Evolutionary conservation across 176 grass and related monocot genomes (phyloP).

Genomic region (Pontederia paniculata): DNA sequence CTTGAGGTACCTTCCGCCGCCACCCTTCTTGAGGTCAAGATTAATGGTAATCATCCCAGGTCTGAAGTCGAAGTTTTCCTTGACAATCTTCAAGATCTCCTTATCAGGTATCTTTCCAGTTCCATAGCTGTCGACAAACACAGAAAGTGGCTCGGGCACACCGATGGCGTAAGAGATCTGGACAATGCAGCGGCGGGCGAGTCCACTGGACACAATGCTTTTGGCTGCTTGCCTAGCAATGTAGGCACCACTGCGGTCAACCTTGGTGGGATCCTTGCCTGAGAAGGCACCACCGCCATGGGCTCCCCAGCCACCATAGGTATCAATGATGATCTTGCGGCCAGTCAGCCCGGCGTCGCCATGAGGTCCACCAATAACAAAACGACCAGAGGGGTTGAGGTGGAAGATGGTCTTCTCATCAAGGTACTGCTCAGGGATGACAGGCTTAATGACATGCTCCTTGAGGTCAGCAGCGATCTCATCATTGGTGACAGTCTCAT

Average conservation of each 20-base stretch:
- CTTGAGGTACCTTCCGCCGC: constrained; percentile 30
- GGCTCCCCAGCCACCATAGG: constrained; percentile 5
- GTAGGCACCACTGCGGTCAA: constrained; percentile 1
- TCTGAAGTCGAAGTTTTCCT: constrained; percentile 38
- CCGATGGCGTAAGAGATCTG: constrained; percentile 23
- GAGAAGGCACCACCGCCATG: constrained; percentile 4
- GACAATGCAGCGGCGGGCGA: constrained; percentile 5
- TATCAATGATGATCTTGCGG: constrained; percentile 7
- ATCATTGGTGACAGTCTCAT: constrained; percentile 4
- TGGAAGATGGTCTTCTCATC: constrained; percentile 12
- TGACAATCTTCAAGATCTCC: constrained; percentile 29
- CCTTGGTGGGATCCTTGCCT: constrained; percentile 5
- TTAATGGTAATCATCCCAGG: constrained; percentile 39
- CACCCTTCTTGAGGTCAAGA: constrained; percentile 33
- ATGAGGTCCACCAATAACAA: constrained; percentile 5
- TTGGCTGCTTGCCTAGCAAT: constrained; percentile 1
- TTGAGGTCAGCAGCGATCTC: constrained; percentile 8
- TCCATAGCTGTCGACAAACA: constrained; percentile 32
- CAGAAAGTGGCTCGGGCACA: constrained; percentile 29
- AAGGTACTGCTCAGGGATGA: constrained; percentile 1
- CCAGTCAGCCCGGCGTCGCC: constrained; percentile 3
- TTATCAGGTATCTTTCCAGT: constrained; percentile 33
- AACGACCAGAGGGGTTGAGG: constrained; percentile 1
- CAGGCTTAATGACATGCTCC: constrained; percentile 8
- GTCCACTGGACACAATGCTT: background rate